A percentile compares a stretch with the other conserved stretches of the same genome.
phyloP scores from a whole-genome alignment of 176 grass and related monocot species.

The Elaeis guineensis region DNA sequence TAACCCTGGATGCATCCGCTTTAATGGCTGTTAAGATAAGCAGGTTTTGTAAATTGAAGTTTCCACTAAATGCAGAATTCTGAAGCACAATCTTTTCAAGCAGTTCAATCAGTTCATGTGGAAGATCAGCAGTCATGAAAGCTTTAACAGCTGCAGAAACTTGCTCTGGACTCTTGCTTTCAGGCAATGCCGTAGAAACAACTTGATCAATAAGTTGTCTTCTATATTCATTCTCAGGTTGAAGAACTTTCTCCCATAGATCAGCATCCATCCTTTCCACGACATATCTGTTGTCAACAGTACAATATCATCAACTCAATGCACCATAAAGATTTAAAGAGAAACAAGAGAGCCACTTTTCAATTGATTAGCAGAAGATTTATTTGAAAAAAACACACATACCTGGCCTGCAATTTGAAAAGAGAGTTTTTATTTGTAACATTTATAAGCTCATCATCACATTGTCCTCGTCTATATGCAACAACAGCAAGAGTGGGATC shows the following conservation, averaged over 20 bases:
- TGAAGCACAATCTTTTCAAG: conserved; percentile 99
- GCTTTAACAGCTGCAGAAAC: conserved; percentile 98
- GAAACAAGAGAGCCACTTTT: too few relatives aligned
- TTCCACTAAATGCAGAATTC: conserved; percentile 95
- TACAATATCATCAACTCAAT: conserved; percentile 5
- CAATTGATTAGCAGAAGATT: too few relatives aligned
- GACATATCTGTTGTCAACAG: conserved; percentile 59
- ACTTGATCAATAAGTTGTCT: conserved; percentile 98
- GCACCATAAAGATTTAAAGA: neutral
- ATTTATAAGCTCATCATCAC: conserved; percentile 84
- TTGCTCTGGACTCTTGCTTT: conserved; percentile 98
- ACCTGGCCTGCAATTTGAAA: conserved; percentile 95
- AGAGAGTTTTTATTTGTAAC: conserved; percentile 94
- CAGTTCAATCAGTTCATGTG: conserved; percentile 93
- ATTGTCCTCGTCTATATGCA: conserved; percentile 87
- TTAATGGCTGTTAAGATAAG: conserved; percentile 97
- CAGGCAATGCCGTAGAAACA: conserved; percentile 90
- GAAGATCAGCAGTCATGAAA: conserved; percentile 98
- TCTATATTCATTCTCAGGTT: conserved; percentile 95
- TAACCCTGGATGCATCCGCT: conserved; percentile 85
- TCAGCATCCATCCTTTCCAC: conserved; percentile 96
- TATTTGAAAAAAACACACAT: conserved; percentile 16
- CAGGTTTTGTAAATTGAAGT: conserved; percentile 93
- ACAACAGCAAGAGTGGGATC: conserved; percentile 96
- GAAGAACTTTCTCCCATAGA: conserved; percentile 94